Evolutionary conservation across 176 grass and related monocot species (phyloP).

Genomic region (Aegilops speltoides): DNA sequence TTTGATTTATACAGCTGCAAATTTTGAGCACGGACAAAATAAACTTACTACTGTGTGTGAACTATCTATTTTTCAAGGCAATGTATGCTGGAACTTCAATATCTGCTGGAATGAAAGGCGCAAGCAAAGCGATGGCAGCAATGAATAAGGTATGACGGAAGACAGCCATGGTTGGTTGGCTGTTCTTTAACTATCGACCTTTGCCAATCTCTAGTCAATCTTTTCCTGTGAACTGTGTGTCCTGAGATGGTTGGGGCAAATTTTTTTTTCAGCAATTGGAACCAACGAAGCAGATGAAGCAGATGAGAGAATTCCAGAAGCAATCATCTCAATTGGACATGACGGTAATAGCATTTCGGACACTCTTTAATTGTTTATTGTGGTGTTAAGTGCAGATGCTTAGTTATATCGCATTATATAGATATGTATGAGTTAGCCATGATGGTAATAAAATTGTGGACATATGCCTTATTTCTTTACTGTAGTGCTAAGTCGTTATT

Average conservation of each 20-base stretch:
- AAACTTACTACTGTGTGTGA: not conserved
- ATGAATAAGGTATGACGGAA: constrained; percentile 89
- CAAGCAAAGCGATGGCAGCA: constrained; percentile 97
- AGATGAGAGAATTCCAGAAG: constrained; percentile 97
- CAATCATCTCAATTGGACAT: constrained; percentile 97
- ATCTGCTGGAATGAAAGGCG: constrained; percentile 99
- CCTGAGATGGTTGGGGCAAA: constrained; percentile 9
- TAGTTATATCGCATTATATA: not conserved
- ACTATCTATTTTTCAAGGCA: constrained; percentile 59
- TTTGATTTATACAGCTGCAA: not conserved
- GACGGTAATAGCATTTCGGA: constrained; percentile 65
- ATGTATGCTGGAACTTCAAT: constrained; percentile 97
- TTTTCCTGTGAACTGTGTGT: constrained; percentile 17
- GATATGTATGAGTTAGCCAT: constrained; percentile 49
- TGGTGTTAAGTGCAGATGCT: not conserved
- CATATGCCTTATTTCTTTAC: constrained; percentile 1
- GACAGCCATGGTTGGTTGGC: constrained; percentile 30
- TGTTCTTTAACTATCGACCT: not conserved
- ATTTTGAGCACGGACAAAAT: not conserved
- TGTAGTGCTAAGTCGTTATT: not conserved
- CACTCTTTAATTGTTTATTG: constrained; percentile 5
- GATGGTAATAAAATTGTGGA: constrained; percentile 57
- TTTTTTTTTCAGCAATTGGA: constrained; percentile 89
- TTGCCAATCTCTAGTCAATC: constrained; percentile 12
- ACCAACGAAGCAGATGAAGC: constrained; percentile 83